Evolutionary conservation across 768 basidiomycete species (phyloP).

Genomic region (Fomitopsis pulvina): DNA sequence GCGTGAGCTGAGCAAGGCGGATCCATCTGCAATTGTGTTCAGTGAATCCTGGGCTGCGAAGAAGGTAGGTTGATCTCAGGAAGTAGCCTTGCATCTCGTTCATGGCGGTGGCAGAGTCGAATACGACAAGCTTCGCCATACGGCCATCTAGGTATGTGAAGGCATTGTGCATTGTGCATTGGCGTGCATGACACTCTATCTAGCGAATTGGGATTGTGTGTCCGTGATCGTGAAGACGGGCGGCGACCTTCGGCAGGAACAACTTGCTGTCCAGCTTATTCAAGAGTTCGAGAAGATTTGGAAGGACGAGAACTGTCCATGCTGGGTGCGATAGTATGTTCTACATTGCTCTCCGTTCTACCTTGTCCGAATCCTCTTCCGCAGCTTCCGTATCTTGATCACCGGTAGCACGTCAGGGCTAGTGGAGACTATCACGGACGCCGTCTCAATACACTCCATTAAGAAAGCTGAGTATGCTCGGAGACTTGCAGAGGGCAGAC

Average conservation of each 20-base stretch:
- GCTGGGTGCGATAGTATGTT: constrained; percentile 86
- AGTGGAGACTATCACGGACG: constrained; percentile 97
- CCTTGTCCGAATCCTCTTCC: not conserved
- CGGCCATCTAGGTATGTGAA: constrained; percentile 76
- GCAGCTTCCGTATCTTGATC: constrained; percentile 91
- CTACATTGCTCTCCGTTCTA: not conserved
- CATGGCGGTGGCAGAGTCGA: constrained; percentile 47
- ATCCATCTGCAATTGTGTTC: constrained; percentile 94
- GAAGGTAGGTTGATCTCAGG: constrained; percentile 47
- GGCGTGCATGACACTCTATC: not conserved
- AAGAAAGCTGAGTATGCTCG: constrained; percentile 98
- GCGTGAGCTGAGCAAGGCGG: constrained; percentile 87
- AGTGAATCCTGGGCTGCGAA: constrained; percentile 93
- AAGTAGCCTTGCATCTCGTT: not conserved
- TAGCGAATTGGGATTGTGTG: constrained; percentile 82
- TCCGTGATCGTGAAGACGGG: constrained; percentile 99
- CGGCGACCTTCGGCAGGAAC: constrained; percentile 93
- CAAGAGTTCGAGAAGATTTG: constrained; percentile 91
- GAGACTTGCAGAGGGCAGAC: constrained; percentile 67
- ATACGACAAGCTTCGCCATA: constrained; percentile 93
- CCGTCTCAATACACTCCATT: constrained; percentile 97
- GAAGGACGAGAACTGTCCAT: constrained; percentile 87
- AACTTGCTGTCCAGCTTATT: constrained; percentile 93
- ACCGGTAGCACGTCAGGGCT: constrained; percentile 90
- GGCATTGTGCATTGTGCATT: not conserved